A percentile compares a stretch with the other conserved stretches of the same genome.
Conservation (phyloP, 139 green algal species). For the Tetradesmus lagerheimii region DNA sequence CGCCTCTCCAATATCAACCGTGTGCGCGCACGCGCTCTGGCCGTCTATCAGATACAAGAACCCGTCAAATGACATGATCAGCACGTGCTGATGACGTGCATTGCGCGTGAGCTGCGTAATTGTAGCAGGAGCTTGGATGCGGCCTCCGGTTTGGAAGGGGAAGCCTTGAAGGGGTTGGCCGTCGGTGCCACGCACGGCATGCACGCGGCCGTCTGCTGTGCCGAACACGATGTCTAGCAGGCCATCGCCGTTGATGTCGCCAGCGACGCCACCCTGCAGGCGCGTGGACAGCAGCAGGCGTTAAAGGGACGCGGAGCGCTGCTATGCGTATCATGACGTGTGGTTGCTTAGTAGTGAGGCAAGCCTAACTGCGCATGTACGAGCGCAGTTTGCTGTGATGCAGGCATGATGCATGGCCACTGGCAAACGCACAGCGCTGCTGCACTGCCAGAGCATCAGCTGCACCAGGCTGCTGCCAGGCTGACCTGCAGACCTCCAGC, state of each 20-base stretch:
- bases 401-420: too few relatives aligned
- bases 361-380: too few relatives aligned
- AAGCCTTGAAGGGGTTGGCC: constrained; percentile 76
- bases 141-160: constrained; percentile 83
- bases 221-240: constrained; percentile 86
- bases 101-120: constrained; percentile 49
- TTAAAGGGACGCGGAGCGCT: too few relatives aligned
- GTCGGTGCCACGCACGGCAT: constrained; percentile 79
- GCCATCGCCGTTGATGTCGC: constrained; percentile 90
- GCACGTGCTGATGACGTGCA: constrained; percentile 71
- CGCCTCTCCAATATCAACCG: constrained; percentile 93
- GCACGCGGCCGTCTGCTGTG: constrained; percentile 80
- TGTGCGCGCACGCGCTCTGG: constrained; percentile 84
- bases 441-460: too few relatives aligned
- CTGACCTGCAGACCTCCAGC: too few relatives aligned
- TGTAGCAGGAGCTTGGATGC: constrained; percentile 64
- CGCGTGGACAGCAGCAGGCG: neutral
- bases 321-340: too few relatives aligned
- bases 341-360: too few relatives aligned
- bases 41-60: constrained; percentile 93
- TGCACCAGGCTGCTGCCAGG: too few relatives aligned
- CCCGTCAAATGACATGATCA: constrained; percentile 93
- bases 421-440: too few relatives aligned
- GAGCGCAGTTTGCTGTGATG: too few relatives aligned
- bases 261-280: constrained; percentile 67